Conservation (phyloP, 495 filamentous ascomycete species). For the Penicillium bovifimosum region DNA sequence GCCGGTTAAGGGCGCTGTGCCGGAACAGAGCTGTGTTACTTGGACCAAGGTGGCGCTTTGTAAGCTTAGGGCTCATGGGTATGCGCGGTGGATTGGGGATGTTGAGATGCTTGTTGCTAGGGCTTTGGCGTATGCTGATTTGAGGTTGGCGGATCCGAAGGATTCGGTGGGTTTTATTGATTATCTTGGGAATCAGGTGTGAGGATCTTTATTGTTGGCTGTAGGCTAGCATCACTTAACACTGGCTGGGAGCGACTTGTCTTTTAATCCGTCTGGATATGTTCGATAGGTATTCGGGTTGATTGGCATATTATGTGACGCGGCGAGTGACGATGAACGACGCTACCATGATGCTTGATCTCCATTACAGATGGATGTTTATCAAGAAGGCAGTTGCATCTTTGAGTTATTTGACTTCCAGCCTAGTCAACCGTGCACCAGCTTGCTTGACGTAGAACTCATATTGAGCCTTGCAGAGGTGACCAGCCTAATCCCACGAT, state of each 20-base stretch:
- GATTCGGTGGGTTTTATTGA: neutral
- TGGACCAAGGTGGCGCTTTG: neutral
- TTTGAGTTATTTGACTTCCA: neutral
- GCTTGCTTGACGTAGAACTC: neutral
- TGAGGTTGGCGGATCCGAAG: neutral
- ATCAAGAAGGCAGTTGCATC: neutral
- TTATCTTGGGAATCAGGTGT: neutral
- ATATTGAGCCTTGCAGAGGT: neutral
- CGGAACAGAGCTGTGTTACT: slow-evolving; percentile 2
- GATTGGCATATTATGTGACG: neutral
- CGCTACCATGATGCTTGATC: neutral
- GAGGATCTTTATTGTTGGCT: neutral
- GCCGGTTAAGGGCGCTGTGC: neutral
- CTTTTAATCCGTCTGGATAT: neutral
- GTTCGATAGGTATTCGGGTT: neutral
- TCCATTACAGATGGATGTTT: neutral
- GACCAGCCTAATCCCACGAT: neutral
- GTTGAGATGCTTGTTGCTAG: neutral
- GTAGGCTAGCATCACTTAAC: neutral
- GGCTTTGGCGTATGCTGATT: slow-evolving; percentile 3
- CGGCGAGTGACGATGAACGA: neutral
- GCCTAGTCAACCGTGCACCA: neutral
- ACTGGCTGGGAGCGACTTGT: too few relatives aligned
- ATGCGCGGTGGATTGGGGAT: neutral
- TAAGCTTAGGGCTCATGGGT: neutral